phyloP scores from a whole-genome alignment of 2,329 filamentous ascomycete species.

The Metarhizium album region DNA sequence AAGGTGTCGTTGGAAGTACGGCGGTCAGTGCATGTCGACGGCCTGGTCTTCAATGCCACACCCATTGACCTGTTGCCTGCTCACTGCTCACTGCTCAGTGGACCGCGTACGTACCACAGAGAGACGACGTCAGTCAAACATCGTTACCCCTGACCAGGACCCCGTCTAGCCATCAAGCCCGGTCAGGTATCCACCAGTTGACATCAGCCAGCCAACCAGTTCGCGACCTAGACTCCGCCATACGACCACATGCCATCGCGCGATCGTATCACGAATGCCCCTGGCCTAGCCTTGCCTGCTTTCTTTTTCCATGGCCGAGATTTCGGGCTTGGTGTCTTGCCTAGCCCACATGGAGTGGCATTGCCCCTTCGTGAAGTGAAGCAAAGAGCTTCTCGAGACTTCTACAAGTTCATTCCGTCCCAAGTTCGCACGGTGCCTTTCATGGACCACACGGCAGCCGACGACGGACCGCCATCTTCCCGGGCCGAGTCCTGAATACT shows the following conservation, averaged over 20 bases:
- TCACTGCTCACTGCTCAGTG: no score
- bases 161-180: slow-evolving; percentile 5
- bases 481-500: neutral
- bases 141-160: slow-evolving; percentile 12
- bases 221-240: slow-evolving; percentile 4
- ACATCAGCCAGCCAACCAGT: slow-evolving; percentile 9
- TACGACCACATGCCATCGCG: slow-evolving; percentile 9
- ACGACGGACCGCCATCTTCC: neutral
- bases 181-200: slow-evolving; percentile 2
- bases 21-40: neutral
- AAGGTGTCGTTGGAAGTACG: neutral
- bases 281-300: neutral
- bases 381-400: no score
- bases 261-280: slow-evolving; percentile 1
- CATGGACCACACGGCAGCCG: neutral
- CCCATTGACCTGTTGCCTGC: no score
- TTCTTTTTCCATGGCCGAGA: neutral
- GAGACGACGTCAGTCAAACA: slow-evolving; percentile 2
- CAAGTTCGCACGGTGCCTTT: neutral
- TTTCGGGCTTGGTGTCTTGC: neutral
- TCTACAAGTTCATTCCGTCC: no score
- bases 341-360: no score
- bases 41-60: neutral
- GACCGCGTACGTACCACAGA: no score
- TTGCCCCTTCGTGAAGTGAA: no score